Evolutionary conservation across 345 rosid genomes (phyloP), one percentile per base, ranked within the genome.

Genomic region (Acer negundo): DNA sequence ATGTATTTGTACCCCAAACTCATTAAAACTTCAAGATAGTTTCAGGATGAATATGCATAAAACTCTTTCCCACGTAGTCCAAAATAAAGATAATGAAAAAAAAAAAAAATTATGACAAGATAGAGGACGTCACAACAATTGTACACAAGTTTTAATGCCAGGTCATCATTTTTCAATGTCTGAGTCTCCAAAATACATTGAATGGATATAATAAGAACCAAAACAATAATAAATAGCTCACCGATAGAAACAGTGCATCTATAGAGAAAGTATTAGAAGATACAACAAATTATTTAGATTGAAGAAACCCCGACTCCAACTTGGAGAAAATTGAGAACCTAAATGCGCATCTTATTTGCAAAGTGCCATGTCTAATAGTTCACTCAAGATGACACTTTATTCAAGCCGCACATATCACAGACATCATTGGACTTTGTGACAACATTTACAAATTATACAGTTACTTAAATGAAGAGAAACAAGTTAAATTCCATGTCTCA

Each of bases 371-470:
- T 73, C 77, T 16, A 8, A 62, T 19, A 1, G 26, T 62, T 16
- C 56, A 23, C 68, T 40, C 51, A 22, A 40, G 38, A 20, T 13
- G 38, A 40, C 38, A 22, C 40, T 35, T 35, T 38, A 28, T 10
- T 20, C 49, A 59, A 40, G 66, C 67, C 67, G 2, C 20, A 73
- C 67, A 73, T 20, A 38, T 72, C 66, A 58, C 8, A 73, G 35
- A 42, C 47, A 71, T 31, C 28, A 28, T 44, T n/a, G 53, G 38
- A 73, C 69, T 15, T 62, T 62, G 40, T 62, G 51, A 58, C n/a
- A 24, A 20, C 38, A 65, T 65, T 44, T 28, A 65, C 47, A 51
- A 65, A 75, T 65, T 64, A 31, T 28, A 73, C 55, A 17, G 69
- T 24, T 42, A 22, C 44, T 61, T 4, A 51, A 11, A 75, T 35